Conservation (phyloP, 495 filamentous ascomycete species). For the Penicillium tannophilum region DNA sequence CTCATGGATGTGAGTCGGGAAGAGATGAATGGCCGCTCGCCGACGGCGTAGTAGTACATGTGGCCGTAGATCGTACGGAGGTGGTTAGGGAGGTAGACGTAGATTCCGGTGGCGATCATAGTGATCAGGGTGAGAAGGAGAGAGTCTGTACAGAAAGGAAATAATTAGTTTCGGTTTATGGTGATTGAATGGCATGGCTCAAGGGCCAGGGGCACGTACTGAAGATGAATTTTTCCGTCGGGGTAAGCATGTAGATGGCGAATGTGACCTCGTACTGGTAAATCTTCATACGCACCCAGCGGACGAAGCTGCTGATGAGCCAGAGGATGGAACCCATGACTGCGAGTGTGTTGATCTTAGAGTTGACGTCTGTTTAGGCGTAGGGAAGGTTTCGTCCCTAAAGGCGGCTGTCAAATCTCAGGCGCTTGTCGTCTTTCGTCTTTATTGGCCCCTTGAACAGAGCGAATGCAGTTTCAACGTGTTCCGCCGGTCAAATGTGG, state of each 20-base stretch:
- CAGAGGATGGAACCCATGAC: conserved; percentile 38
- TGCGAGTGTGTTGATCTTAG: conserved; percentile 5
- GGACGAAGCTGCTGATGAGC: conserved; percentile 49
- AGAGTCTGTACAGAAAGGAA: conserved; percentile 62
- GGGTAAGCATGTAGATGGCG: conserved; percentile 82
- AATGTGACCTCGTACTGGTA: conserved; percentile 90
- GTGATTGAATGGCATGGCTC: not conserved
- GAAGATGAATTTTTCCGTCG: conserved; percentile 83
- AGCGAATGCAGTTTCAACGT: not conserved
- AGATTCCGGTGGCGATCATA: conserved; percentile 81
- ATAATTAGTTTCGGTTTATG: not conserved
- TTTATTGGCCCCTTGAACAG: not conserved
- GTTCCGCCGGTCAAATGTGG: not conserved
- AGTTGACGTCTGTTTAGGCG: not conserved
- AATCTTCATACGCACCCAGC: conserved; percentile 74
- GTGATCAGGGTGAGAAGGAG: conserved; percentile 84
- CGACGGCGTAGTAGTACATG: conserved; percentile 92
- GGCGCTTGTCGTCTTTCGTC: not conserved
- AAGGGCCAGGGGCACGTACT: conserved; percentile 52
- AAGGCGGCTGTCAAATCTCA: not conserved
- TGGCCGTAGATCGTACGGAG: conserved; percentile 74
- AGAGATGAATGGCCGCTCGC: conserved; percentile 59
- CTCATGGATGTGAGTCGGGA: conserved; percentile 36
- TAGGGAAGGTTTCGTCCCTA: conserved; percentile 1
- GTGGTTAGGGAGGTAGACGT: conserved; percentile 92